Base-by-base conservation (phyloP, 148 eudicot species). In the Camellia lanceoleosa region DNA sequence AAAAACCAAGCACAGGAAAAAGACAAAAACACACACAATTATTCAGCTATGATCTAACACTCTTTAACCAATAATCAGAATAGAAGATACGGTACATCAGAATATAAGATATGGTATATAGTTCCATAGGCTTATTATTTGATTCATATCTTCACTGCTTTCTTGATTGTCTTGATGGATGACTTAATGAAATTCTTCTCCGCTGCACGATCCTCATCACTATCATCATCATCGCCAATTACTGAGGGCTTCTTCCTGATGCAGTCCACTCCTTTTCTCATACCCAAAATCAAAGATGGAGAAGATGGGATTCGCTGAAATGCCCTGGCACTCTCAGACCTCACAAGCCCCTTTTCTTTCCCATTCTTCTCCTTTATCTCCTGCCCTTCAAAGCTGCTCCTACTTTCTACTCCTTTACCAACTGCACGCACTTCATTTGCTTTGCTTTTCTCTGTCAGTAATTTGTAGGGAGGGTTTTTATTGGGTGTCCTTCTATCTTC, bases 231-330 rank as follows among this genome's bases (percentile, higher is more conserved):
- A 73, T 92, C 94, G 63, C 83, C 88, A 4, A 83, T 76, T 5
- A 95, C 96, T 38, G 82, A 79, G 2, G 97, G 94, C 84, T 93
- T 93, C 83, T 90, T 91, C 73, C 93, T 83, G 20, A 95, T 90
- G 87, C 97, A 91, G 83, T 95, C 97, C 64, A 95, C 97, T 54
- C 93, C 90, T 82, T 91, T 95, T 66, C 75, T 90, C 97, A 94
- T 94, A 61, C 94, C 92, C 74, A 95, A 69, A 18, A 95, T 87
- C 83, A 85, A 74, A 52, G 97, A 91, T 1, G 98, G 98, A 78
- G 98, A 95, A 77, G 98, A 90, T 42, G 98, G 98, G 60, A 88
- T 89, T 67, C 87, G 80, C 71, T 91, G 76, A 47, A 95, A 95
- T 52, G 87, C 78, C 84, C 97, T 86, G 5, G 90, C 89, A 80